These are phyloP conservation scores for Quercus berberidifolia DNA, from an alignment of 306 rosid genomes.

Conservation along the genomic window DNA sequence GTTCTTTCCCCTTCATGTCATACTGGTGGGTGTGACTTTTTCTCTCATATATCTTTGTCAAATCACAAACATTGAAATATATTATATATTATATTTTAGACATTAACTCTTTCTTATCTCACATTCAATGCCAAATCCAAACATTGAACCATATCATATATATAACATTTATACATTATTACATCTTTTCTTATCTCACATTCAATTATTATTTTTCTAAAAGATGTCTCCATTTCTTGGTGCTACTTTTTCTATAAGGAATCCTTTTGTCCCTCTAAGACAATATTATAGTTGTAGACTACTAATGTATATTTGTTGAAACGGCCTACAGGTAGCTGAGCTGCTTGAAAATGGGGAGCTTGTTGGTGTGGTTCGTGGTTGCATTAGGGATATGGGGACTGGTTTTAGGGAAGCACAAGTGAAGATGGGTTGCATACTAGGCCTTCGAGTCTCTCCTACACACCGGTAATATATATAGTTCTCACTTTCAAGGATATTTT, in stretches of 20 bases:
- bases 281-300: neutral
- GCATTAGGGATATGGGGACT: conserved; percentile 58
- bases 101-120: no score
- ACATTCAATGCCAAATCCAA: no score
- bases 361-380: conserved; percentile 75
- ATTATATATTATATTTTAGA: no score
- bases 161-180: conserved; percentile 5
- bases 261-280: conserved; percentile 7
- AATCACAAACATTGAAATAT: neutral
- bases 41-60: conserved; percentile 11
- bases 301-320: neutral
- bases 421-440: conserved; percentile 65
- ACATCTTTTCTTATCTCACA: neutral
- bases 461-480: conserved; percentile 31
- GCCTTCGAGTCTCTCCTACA: conserved; percentile 74
- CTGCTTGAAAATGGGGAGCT: conserved; percentile 50
- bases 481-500: neutral
- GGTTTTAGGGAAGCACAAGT: conserved; percentile 35
- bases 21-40: conserved; percentile 53
- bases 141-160: no score
- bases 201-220: neutral
- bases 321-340: conserved; percentile 60
- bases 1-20: conserved; percentile 65
- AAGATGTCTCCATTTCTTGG: conserved; percentile 12
- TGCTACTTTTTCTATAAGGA: conserved; percentile 8